Conservation (phyloP, 2,329 filamentous ascomycete species). For the Cladosporium austrohemisphaericum region DNA sequence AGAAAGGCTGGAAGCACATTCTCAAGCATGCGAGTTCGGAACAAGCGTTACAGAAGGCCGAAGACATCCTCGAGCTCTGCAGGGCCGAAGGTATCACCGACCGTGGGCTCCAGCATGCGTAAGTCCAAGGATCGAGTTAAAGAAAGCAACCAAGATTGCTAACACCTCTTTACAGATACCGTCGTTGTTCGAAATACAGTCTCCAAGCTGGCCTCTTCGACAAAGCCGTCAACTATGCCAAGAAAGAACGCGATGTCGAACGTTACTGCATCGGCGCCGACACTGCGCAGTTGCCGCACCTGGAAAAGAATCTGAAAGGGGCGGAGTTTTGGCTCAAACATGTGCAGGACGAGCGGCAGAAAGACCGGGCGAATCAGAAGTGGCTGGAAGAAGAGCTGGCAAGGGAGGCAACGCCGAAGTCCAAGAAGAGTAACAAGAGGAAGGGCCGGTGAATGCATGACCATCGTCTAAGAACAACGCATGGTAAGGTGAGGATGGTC, state of each 20-base stretch:
- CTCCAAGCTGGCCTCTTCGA: slow-evolving; percentile 16
- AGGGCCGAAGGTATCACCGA: too few species aligned
- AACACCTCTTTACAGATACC: slow-evolving; percentile 15
- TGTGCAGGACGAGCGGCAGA: slow-evolving; percentile 12
- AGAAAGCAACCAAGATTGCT: too few species aligned
- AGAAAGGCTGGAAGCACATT: too few species aligned
- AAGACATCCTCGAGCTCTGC: too few species aligned
- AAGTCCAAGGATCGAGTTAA: too few species aligned
- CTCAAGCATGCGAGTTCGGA: too few species aligned
- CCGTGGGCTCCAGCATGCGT: too few species aligned
- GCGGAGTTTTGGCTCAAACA: slow-evolving; percentile 17
- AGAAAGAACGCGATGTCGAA: slow-evolving; percentile 28
- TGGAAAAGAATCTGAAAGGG: slow-evolving; percentile 11
- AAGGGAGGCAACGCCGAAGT: slow-evolving; percentile 15
- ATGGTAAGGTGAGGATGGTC: too few species aligned
- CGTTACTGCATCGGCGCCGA: slow-evolving; percentile 25
- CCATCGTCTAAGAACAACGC: too few species aligned
- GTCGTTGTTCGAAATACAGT: slow-evolving; percentile 20
- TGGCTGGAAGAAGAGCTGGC: slow-evolving; percentile 16
- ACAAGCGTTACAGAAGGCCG: too few species aligned
- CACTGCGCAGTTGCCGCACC: slow-evolving; percentile 14
- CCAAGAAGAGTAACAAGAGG: slow-evolving; percentile 24
- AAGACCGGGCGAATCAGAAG: neutral
- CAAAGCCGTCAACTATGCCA: slow-evolving; percentile 22
- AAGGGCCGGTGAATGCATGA: too few species aligned